Evolutionary conservation across 495 filamentous ascomycete species (phyloP), one percentile per base, ranked within the genome.

Genomic region (Collariella sp.): DNA sequence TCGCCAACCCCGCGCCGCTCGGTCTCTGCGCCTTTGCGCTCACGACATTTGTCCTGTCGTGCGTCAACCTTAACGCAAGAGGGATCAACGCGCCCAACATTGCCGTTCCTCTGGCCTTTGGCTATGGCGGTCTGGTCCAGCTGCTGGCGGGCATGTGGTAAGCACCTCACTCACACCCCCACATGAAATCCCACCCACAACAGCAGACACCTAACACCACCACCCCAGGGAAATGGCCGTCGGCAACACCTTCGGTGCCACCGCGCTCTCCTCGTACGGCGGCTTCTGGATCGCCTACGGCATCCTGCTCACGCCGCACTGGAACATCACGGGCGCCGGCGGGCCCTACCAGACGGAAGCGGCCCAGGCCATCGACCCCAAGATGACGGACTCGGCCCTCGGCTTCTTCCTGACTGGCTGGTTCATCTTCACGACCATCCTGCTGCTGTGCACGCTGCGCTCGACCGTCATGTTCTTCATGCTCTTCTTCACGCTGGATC

Each of bases 181-280:
- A 38, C 13, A 5, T 4, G n/a, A 13, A 7, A 31, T 36, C 11
- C 15, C 11, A 29, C 5, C 16, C 3, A 22, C 1, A 40, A 1
- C n/a, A n/a, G n/a, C n/a, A n/a, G n/a, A n/a, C n/a, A n/a, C n/a
- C 58, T 65, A 35, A 62, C 46, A 52, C 1, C 2, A 33, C 10
- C 10, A 29, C 4, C 24, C 13, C 58, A 96, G 90, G 93, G 93
- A 96, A 81, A 95, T 96, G 89, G 93, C 91, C 52, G 82, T 94
- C 9, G 93, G 91, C 56, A 96, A 94, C 82, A 96, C 93, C 39
- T 98, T 98, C 57, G 93, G 89, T 83, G 93, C 91, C 51, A 97
- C 91, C 48, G 93, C 93, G 47, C 80, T 98, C 58, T 93, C 90
- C 10, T 97, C 93, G 6, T 98, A 91, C 70, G 93, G 93, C 60